Base-by-base conservation (phyloP, 2,329 filamentous ascomycete genomes). In the Xylaria sp. region DNA sequence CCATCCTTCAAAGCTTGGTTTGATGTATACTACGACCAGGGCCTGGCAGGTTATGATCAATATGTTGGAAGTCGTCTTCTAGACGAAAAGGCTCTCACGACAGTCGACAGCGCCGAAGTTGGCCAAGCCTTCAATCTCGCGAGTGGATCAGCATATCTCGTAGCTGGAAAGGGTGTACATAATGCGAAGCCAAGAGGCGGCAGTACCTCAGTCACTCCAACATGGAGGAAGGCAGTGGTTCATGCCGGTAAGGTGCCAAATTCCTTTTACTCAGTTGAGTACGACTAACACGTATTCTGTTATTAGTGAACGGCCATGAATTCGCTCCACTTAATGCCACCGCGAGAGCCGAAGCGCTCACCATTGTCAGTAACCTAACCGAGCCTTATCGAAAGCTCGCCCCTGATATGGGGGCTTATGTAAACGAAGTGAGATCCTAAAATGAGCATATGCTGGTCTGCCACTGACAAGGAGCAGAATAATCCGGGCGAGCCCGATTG, bases 221-320 rank as follows among this genome's bases (percentile, higher is more conserved):
- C 84, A 0, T 90, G 86, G 86, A 80, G 87, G 18, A 82, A 73
- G 13, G 79, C 84, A 0, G 80, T 82, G 20, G 75, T 83, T 2
- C 84, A 85, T 60, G 71, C 78, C 0, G 71, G 84, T 84, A 75
- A 76, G 82, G 5, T 15, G 31, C n/a, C 48, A 25, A 50, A 46
- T 18, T 9, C 18, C 23, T 41, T 54, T n/a, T 5, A 20, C 57
- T 18, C 37, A 10, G 28, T 50, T 39, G 37, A 37, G 2, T 44
- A n/a, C 1, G 9, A 69, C 56, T 74, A 69, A 73, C 28, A 28
- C n/a, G 10, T 63, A 44, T 37, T 12, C 52, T 18, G 5, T 51
- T 34, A 20, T 15, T 46, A 82, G 80, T 78, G 3, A 76, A 73
- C 6, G 74, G 74, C 0, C 55, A 75, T 0, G 9, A 41, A 0